These are phyloP conservation scores for Discostella stelligeroides DNA, from an alignment of 108 stramenopile species.

Conservation along the genomic window DNA sequence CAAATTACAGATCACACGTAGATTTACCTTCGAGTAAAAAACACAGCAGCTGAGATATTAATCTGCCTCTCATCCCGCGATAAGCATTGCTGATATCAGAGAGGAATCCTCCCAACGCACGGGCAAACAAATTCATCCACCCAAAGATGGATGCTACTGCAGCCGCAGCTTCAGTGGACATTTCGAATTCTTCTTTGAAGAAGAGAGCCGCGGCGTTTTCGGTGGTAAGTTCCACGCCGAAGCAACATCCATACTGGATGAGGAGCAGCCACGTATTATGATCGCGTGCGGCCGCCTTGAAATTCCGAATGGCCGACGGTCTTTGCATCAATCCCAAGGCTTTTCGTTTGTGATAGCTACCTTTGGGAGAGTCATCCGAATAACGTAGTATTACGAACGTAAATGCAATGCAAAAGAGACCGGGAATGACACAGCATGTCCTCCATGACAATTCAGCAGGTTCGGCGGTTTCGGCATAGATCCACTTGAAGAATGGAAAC, in stretches of 20 bases:
- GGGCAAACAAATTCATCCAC: constrained; percentile 79
- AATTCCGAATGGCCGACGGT: constrained; percentile 30
- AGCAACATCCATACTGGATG: constrained; percentile 87
- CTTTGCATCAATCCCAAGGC: constrained; percentile 62
- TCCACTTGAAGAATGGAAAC: constrained; percentile 82
- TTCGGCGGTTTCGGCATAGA: constrained; percentile 36
- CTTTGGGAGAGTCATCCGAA: constrained; percentile 87
- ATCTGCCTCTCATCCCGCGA: constrained; percentile 77
- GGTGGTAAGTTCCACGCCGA: constrained; percentile 87
- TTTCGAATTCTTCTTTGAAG: constrained; percentile 78
- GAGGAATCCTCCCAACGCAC: constrained; percentile 69
- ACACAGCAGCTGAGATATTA: constrained; percentile 52
- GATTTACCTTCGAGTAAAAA: constrained; percentile 58
- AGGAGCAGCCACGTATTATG: constrained; percentile 80
- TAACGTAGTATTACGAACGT: constrained; percentile 49
- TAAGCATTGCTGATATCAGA: constrained; percentile 61
- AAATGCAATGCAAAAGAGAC: constrained; percentile 56
- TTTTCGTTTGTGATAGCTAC: constrained; percentile 69
- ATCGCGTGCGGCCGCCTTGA: constrained; percentile 49
- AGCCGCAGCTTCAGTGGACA: constrained; percentile 74
- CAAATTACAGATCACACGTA: constrained; percentile 2
- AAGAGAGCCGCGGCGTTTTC: constrained; percentile 63
- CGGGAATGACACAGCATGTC: constrained; percentile 75
- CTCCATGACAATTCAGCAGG: constrained; percentile 76
- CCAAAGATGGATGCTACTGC: constrained; percentile 81